Conservation (phyloP, 768 basidiomycete species). For the Naganishia vishniacii region DNA sequence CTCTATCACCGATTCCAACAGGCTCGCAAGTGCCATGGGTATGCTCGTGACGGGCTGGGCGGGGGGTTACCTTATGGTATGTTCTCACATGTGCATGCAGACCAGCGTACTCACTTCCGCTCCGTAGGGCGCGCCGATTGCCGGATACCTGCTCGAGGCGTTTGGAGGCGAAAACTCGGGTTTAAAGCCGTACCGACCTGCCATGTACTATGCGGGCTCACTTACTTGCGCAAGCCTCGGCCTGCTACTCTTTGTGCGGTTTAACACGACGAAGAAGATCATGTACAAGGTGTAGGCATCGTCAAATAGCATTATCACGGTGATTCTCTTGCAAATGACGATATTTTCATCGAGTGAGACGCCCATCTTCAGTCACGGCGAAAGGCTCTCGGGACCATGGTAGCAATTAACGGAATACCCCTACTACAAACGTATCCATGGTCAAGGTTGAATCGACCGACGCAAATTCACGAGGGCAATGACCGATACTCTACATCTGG, state of each 20-base stretch:
- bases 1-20: constrained; percentile 24
- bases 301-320: no score
- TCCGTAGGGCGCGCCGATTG: constrained; percentile 35
- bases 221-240: constrained; percentile 28
- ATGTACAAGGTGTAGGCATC: constrained; percentile 15
- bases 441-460: no score
- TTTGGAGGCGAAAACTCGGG: constrained; percentile 34
- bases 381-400: no score
- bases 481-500: no score
- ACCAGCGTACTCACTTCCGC: neutral
- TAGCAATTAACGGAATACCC: no score
- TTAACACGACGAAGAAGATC: constrained; percentile 2
- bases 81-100: neutral
- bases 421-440: no score
- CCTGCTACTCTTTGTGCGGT: constrained; percentile 14
- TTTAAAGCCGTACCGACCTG: constrained; percentile 32
- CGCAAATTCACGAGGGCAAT: no score
- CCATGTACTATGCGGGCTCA: constrained; percentile 37
- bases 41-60: constrained; percentile 30
- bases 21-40: constrained; percentile 29
- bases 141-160: constrained; percentile 38
- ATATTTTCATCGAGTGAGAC: no score
- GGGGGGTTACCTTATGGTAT: constrained; percentile 15
- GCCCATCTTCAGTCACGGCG: no score
- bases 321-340: no score